Percentiles rank a stretch among this genome's conserved stretches.
Evolutionary conservation across 73 alveolate species (phyloP).

Genomic region (Paramecium caudatum): DNA sequence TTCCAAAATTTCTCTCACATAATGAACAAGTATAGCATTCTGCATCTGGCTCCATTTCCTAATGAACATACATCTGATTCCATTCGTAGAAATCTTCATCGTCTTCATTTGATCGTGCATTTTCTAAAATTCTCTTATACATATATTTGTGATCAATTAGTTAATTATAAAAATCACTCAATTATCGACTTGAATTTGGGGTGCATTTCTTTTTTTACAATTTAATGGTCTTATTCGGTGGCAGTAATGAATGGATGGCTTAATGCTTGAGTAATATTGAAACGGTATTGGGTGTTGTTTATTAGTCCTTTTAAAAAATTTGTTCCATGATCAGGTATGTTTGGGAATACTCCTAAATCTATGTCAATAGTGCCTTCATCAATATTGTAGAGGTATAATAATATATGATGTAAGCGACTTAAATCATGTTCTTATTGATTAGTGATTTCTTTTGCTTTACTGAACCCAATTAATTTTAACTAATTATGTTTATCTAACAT

Average conservation of each 20-base stretch:
- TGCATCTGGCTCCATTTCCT: neutral
- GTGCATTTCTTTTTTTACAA: neutral
- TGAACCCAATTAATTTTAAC: neutral
- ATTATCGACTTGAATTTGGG: neutral
- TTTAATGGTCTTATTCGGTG: neutral
- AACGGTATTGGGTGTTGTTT: neutral
- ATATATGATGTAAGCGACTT: neutral
- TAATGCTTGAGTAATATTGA: neutral
- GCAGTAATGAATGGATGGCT: neutral
- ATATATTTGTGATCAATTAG: conserved; percentile 7
- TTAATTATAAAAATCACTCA: conserved; percentile 4
- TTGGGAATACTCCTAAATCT: neutral
- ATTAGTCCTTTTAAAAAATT: neutral
- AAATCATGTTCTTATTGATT: neutral
- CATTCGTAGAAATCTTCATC: conserved; percentile 44
- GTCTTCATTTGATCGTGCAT: neutral
- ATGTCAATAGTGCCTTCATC: neutral
- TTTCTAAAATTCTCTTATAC: conserved; percentile 52
- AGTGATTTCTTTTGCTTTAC: neutral
- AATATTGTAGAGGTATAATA: neutral
- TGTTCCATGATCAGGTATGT: neutral
- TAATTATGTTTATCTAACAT: neutral
- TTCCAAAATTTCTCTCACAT: conserved; percentile 9
- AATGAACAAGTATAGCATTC: conserved; percentile 56
- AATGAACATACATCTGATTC: conserved; percentile 44